phyloP scores from a whole-genome alignment of 2,329 filamentous ascomycete genomes.

The Phialocephala sp. region DNA sequence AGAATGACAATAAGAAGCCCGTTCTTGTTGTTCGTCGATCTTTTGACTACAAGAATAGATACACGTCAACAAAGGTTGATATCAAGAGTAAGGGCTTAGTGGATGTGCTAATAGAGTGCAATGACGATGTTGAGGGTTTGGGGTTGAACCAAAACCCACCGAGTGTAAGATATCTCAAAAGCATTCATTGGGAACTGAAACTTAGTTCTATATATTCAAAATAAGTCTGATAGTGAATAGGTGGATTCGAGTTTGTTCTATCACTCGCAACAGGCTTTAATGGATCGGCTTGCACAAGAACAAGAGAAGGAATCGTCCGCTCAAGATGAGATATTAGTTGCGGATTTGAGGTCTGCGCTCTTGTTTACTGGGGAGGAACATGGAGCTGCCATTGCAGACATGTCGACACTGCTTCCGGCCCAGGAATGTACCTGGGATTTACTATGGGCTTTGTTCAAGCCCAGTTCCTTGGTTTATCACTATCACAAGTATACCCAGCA shows the following conservation, averaged over 20 bases:
- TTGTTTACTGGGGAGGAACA: background rate
- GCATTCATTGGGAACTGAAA: background rate
- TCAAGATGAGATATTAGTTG: background rate
- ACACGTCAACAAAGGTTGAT: background rate
- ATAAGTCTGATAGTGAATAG: too few relatives aligned
- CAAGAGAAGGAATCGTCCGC: background rate
- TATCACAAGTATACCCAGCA: background rate
- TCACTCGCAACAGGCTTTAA: conserved; percentile 1
- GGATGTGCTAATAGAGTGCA: background rate
- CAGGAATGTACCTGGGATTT: background rate
- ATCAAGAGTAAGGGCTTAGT: background rate
- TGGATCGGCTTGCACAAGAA: background rate
- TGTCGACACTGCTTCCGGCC: background rate
- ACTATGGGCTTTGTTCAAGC: background rate
- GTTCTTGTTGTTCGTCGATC: background rate
- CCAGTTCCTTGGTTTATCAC: background rate
- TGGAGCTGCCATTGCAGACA: background rate
- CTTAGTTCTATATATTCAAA: too few relatives aligned
- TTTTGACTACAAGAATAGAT: conserved; percentile 2
- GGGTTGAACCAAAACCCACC: background rate
- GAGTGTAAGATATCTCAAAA: background rate
- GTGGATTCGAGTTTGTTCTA: background rate
- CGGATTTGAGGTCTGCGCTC: background rate
- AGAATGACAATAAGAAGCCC: background rate
- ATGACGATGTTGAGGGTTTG: conserved; percentile 2